phyloP scores from a whole-genome alignment of 2,329 filamentous ascomycete genomes.

The Trichoderma oligosporum region DNA sequence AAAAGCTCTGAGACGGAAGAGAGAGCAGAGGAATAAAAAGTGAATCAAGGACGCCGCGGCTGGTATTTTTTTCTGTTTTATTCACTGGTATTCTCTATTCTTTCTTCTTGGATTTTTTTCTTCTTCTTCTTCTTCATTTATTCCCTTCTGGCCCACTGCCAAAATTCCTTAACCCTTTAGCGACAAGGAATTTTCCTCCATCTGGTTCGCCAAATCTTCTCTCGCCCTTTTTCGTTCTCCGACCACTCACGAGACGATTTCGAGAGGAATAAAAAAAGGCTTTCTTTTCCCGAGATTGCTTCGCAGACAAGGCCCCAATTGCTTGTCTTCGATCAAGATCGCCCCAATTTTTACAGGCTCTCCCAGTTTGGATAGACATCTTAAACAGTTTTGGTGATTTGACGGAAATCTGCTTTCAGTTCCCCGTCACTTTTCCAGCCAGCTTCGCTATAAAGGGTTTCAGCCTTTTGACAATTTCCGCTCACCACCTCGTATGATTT shows the following conservation, averaged over 20 bases:
- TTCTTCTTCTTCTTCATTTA: slow-evolving; percentile 19
- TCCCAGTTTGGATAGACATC: slow-evolving; percentile 2
- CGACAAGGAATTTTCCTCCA: slow-evolving; percentile 39
- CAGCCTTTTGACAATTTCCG: slow-evolving; percentile 12
- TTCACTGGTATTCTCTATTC: slow-evolving; percentile 16
- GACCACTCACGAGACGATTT: slow-evolving; percentile 24
- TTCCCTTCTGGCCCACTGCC: slow-evolving; percentile 20
- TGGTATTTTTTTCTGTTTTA: slow-evolving; percentile 36
- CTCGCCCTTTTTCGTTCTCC: slow-evolving; percentile 27
- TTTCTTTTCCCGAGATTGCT: slow-evolving; percentile 35
- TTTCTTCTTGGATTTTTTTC: slow-evolving; percentile 16
- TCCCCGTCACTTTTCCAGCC: slow-evolving; percentile 11
- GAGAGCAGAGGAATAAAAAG: slow-evolving; percentile 25
- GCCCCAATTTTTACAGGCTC: not conserved
- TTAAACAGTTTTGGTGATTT: slow-evolving; percentile 6
- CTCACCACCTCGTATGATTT: slow-evolving; percentile 20
- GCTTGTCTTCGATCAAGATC: slow-evolving; percentile 14
- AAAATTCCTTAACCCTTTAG: slow-evolving; percentile 44
- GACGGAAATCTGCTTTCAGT: slow-evolving; percentile 14
- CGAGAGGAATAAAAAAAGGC: slow-evolving; percentile 20
- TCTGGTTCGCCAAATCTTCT: slow-evolving; percentile 29
- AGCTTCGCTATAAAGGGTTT: slow-evolving; percentile 3
- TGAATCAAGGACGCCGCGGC: slow-evolving; percentile 37
- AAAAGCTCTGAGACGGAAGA: slow-evolving; percentile 29
- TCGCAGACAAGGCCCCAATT: slow-evolving; percentile 11